A percentile compares a stretch with the other conserved stretches of the same genome.
Conservation (phyloP, 106 monocot species). For the Dendrobium nobile region DNA sequence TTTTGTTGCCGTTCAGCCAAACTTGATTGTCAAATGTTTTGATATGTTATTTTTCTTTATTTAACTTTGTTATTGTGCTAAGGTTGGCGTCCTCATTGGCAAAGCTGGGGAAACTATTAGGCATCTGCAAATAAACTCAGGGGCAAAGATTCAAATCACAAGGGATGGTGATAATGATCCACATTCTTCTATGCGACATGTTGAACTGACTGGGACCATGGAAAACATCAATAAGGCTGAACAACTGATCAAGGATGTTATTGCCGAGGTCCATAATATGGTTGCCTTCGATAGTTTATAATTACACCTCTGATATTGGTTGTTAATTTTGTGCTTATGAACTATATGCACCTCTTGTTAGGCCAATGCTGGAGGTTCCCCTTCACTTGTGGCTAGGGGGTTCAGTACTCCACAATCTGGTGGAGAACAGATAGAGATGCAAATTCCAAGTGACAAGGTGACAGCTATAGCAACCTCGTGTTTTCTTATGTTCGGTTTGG, state of each 20-base stretch:
- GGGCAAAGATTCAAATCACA: constrained; percentile 90
- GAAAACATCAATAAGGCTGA: constrained; percentile 84
- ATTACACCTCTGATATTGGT: neutral
- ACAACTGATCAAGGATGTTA: constrained; percentile 75
- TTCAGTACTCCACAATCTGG: constrained; percentile 60
- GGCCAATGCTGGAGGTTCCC: constrained; percentile 93
- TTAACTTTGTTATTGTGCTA: constrained; percentile 11
- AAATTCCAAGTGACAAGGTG: constrained; percentile 89
- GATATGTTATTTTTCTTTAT: neutral
- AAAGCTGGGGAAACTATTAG: constrained; percentile 91
- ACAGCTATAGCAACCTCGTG: neutral
- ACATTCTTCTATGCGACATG: constrained; percentile 40
- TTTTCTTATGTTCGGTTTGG: neutral
- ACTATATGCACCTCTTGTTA: constrained; percentile 13
- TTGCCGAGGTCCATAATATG: constrained; percentile 61
- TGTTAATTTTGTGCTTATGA: neutral
- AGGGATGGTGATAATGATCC: constrained; percentile 72
- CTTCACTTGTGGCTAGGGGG: constrained; percentile 72
- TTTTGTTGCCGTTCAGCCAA: neutral
- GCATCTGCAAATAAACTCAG: constrained; percentile 64
- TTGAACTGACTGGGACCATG: constrained; percentile 64
- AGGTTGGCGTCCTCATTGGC: constrained; percentile 96
- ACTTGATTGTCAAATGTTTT: neutral
- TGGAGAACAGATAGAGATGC: constrained; percentile 67
- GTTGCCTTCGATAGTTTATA: neutral